These are phyloP conservation scores for Leishmania martiniquensis DNA, from an alignment of 208 protist genomes.

Conservation along the genomic window DNA sequence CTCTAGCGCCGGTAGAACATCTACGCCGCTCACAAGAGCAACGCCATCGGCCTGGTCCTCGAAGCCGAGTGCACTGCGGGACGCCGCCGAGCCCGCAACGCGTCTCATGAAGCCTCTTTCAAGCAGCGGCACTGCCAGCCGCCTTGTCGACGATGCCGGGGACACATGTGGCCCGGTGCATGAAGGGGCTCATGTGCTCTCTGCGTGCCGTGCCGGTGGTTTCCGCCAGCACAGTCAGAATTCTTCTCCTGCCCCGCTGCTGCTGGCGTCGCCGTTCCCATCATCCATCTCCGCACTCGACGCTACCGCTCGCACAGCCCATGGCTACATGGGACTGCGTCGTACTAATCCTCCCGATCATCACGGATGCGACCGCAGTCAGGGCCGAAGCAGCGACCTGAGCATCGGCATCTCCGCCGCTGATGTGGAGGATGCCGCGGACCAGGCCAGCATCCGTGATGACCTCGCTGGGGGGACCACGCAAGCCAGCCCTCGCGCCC, in stretches of 20 bases:
- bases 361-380: not conserved
- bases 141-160: not conserved
- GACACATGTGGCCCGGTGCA: not conserved
- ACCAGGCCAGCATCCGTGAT: not conserved
- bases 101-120: not conserved
- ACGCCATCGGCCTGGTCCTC: not conserved
- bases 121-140: not conserved
- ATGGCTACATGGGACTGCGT: conserved; percentile 5
- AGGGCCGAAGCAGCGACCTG: not conserved
- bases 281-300: not conserved
- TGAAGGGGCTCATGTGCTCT: too few species aligned
- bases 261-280: not conserved
- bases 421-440: not conserved
- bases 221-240: not conserved
- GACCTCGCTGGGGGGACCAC: not conserved
- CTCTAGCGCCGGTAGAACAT: conserved; percentile 1
- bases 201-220: not conserved
- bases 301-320: not conserved
- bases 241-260: not conserved
- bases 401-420: too few species aligned
- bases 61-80: not conserved
- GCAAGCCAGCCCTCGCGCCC: not conserved
- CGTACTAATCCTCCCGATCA: not conserved
- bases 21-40: not conserved
- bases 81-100: too few species aligned